Evolutionary conservation across 75 land plant genomes (phyloP), one percentile per base, ranked within the genome.

Genomic region (Pinus albicaulis): DNA sequence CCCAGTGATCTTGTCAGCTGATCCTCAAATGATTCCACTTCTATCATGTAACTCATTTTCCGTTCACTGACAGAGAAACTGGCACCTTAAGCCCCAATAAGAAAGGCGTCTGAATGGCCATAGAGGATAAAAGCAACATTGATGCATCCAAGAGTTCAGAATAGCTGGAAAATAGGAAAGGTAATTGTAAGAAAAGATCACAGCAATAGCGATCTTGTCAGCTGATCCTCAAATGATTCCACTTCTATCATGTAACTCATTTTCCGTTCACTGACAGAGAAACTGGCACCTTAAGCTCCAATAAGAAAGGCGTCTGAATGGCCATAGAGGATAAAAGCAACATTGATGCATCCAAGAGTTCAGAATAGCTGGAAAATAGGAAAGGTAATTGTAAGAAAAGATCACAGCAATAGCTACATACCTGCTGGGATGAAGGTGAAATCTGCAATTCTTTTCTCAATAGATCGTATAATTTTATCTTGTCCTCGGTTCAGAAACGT

Each of bases 381-480:
- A 65, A 65, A 28, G 34, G 17, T 28, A 65, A 7, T 5, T 65
- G 36, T 12, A 16, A 65, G 16, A 65, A 65, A 0, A 19, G 2
- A 2, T 68, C 23, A 68, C 31, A n/a, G 22, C 68, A 68, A 41
- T 68, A 44, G 52, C 71, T 38, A 70, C 92, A 72, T 86, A 92
- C 99, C 97, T 38, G 77, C 83, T 44, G 99, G 99, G 58, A 96
- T 84, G 73, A 94, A 94, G 36, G 95, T 84, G 71, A 85, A 94
- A 76, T 94, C 89, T 59, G 98, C 86, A 61, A 96, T 90, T 62
- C 95, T 87, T 74, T 96, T 85, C 85, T 96, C 99, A 79, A 96
- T 92, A 57, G 57, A 57, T 22, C 88, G 72, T 71, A 96, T 87
- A 70, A 83, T 80, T 78, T 88, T 83, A 82, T 96, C 99, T 41